These are phyloP conservation scores for Aspergillus aculeatinus DNA, from an alignment of 2,329 filamentous ascomycete species.

Conservation along the genomic window DNA sequence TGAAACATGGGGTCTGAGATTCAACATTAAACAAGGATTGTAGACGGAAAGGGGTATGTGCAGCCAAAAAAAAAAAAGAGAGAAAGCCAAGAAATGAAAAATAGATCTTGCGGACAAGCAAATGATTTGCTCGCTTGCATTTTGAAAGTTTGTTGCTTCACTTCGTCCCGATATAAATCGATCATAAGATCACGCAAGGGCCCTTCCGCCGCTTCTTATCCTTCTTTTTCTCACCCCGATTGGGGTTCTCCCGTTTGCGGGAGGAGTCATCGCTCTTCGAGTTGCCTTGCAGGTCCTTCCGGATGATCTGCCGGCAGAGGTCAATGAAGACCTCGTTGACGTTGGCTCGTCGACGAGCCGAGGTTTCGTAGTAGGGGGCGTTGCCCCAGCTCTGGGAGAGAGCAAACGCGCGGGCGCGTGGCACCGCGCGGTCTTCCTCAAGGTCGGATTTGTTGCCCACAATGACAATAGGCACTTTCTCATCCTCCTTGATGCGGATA, in stretches of 20 bases:
- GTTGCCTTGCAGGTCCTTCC: constrained; percentile 58
- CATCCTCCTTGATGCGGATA: constrained; percentile 85
- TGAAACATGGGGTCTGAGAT: constrained; percentile 19
- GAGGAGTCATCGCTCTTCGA: constrained; percentile 27
- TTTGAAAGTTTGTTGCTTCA: background rate
- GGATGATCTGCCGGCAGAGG: constrained; percentile 78
- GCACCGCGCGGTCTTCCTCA: constrained; percentile 78
- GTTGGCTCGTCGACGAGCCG: constrained; percentile 77
- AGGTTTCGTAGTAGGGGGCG: constrained; percentile 88
- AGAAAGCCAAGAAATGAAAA: constrained; percentile 1
- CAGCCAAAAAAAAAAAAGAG: constrained; percentile 10
- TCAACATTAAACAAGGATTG: constrained; percentile 17
- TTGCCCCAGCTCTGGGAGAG: constrained; percentile 84
- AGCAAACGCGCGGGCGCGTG: constrained; percentile 74
- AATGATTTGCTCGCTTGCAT: background rate
- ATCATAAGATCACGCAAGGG: constrained; percentile 42
- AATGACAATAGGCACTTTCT: constrained; percentile 81
- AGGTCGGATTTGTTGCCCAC: constrained; percentile 91
- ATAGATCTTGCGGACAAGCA: constrained; percentile 11
- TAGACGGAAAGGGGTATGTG: constrained; percentile 15
- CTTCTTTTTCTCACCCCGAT: constrained; percentile 36
- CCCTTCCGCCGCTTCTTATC: constrained; percentile 36
- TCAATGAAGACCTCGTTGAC: constrained; percentile 89
- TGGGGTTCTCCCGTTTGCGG: constrained; percentile 38
- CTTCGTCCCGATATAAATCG: background rate